These are phyloP conservation scores for Backusella luteola DNA, from an alignment of 192 early-diverging fungal genomes.

Conservation along the genomic window DNA sequence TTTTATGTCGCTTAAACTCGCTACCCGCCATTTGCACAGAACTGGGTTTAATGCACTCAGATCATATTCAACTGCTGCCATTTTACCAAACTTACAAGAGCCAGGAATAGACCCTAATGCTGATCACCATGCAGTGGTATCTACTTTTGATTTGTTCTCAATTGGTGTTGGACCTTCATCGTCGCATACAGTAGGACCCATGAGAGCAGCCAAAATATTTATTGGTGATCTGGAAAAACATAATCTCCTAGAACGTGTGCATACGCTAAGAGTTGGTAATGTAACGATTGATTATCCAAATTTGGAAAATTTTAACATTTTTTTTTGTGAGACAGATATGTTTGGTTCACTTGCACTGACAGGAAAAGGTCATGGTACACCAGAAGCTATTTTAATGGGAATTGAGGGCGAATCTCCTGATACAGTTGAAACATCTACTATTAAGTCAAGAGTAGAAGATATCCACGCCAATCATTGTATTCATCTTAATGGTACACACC, in stretches of 20 bases:
- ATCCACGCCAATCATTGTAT: slow-evolving; percentile 75
- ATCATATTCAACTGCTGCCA: slow-evolving; percentile 18
- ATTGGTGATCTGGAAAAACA: slow-evolving; percentile 78
- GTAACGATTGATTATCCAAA: slow-evolving; percentile 55
- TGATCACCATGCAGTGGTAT: slow-evolving; percentile 79
- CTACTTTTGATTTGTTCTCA: slow-evolving; percentile 93
- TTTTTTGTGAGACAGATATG: slow-evolving; percentile 58
- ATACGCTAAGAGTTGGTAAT: slow-evolving; percentile 39
- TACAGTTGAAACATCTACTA: slow-evolving; percentile 77
- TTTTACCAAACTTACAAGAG: neutral
- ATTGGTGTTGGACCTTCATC: slow-evolving; percentile 96
- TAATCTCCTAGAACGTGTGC: slow-evolving; percentile 56
- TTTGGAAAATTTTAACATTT: neutral
- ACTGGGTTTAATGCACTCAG: neutral
- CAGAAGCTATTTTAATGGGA: slow-evolving; percentile 84
- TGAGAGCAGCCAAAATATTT: slow-evolving; percentile 96
- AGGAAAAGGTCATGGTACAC: slow-evolving; percentile 95
- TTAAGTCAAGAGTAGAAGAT: slow-evolving; percentile 67
- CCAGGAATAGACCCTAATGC: slow-evolving; percentile 11
- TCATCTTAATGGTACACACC: slow-evolving; percentile 68
- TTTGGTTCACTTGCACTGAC: slow-evolving; percentile 94
- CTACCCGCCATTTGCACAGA: neutral
- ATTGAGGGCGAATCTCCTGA: slow-evolving; percentile 92
- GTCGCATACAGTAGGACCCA: slow-evolving; percentile 92
- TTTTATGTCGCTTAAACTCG: neutral